Evolutionary conservation across 2,329 filamentous ascomycete genomes (phyloP), one percentile per base, ranked within the genome.

Genomic region (Penicillium sp.): DNA sequence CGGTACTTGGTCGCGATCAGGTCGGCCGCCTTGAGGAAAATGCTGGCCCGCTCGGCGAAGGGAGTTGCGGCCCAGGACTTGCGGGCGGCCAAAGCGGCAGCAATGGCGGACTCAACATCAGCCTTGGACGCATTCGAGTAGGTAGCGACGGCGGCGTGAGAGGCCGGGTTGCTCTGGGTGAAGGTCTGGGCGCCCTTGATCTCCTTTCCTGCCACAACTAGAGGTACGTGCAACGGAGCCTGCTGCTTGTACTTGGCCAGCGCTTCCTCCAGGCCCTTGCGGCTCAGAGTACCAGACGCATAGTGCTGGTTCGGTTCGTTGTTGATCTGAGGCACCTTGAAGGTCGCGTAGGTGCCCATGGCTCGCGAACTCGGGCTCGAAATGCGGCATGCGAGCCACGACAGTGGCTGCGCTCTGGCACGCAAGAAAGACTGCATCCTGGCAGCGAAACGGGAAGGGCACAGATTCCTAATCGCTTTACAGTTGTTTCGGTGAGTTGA

Each of bases 301-400:
- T 95, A 98, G 72, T 92, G 87, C 76, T 95, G 87, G 70, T 96
- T 98, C n/a, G 89, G 89, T 76, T 98, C 93, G 69, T 98, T 98
- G 67, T 82, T 77, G 62, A 96, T 82, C 56, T 84, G 84, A 43
- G 93, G 93, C 44, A 91, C 81, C 77, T 89, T 92, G 81, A 96
- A 97, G 53, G 83, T 80, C 43, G 90, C 91, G 56, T 95, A 78
- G 6, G 83, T 86, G 84, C 64, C 61, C 39, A 68, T 60, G 20
- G 59, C 53, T 37, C 66, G 61, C 28, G 54, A 56, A 51, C 49
- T 57, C 25, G 57, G 50, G 59, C 49, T 48, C 47, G 51, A 53
- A 49, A 54, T 48, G 52, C 57, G 52, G 49, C 42, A 58, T 50
- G 54, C 47, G 33, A 55, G 50, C 35, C 58, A 57, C 46, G 52